These are phyloP conservation scores for Glarea lozoyensis DNA, from an alignment of 495 filamentous ascomycete genomes.

Conservation along the genomic window DNA sequence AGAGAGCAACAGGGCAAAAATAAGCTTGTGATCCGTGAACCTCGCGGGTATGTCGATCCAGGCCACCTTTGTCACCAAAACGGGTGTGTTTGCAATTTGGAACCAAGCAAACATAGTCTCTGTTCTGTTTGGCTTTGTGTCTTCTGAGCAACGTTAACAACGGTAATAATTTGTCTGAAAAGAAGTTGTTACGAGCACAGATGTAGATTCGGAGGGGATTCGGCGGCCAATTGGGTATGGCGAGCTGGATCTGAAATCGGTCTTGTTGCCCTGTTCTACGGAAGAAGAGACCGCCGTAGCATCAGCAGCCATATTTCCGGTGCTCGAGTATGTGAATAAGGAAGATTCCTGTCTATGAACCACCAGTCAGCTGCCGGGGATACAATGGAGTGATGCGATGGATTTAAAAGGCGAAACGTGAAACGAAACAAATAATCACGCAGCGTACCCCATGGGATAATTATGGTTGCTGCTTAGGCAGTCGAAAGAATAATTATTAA, in stretches of 20 bases:
- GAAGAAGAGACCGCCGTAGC: neutral
- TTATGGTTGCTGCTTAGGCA: constrained; percentile 1
- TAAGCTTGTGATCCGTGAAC: constrained; percentile 10
- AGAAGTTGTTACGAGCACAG: neutral
- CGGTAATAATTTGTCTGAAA: neutral
- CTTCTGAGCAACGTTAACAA: constrained; percentile 7
- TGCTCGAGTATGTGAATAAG: neutral
- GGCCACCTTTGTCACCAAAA: constrained; percentile 14
- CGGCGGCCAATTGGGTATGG: constrained; percentile 1
- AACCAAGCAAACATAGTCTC: constrained; percentile 7
- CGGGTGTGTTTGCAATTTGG: constrained; percentile 8
- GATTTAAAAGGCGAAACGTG: neutral
- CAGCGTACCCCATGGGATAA: neutral
- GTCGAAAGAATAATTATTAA: constrained; percentile 1
- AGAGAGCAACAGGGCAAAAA: constrained; percentile 7
- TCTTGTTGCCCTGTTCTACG: neutral
- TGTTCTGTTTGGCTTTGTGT: constrained; percentile 10
- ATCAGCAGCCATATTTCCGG: neutral
- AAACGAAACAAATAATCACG: neutral
- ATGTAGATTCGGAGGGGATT: constrained; percentile 6
- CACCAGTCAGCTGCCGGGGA: constrained; percentile 3
- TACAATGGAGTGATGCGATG: neutral
- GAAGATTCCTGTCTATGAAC: constrained; percentile 2
- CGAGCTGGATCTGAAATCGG: neutral
- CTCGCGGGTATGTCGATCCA: constrained; percentile 12